Percentiles rank a stretch among this genome's conserved stretches.
These are phyloP conservation scores for Whalleya microplaca DNA, from an alignment of 2,329 filamentous ascomycete species.

Conservation along the genomic window DNA sequence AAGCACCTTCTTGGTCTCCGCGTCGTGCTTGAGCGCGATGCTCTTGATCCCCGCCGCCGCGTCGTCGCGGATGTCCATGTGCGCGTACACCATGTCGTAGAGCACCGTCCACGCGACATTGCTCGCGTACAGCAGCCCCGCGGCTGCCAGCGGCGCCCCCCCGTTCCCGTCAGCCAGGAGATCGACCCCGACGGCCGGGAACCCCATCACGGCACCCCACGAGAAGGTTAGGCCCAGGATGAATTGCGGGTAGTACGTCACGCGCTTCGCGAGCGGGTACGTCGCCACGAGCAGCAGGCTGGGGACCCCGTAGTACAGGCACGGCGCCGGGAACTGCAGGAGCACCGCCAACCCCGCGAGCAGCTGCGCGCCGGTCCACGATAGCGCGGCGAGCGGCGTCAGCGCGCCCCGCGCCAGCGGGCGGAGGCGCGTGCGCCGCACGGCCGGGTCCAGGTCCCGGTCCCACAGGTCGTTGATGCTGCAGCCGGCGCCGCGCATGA, in stretches of 20 bases:
- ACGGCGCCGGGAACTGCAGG: slow-evolving; percentile 77
- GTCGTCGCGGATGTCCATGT: slow-evolving; percentile 89
- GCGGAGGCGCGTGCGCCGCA: slow-evolving; percentile 73
- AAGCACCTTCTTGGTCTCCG: slow-evolving; percentile 76
- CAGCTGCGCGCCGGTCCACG: slow-evolving; percentile 76
- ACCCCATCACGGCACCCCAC: slow-evolving; percentile 88
- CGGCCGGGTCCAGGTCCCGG: slow-evolving; percentile 81
- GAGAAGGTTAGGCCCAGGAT: slow-evolving; percentile 85
- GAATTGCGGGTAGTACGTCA: slow-evolving; percentile 86
- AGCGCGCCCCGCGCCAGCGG: slow-evolving; percentile 82
- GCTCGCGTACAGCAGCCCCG: slow-evolving; percentile 72
- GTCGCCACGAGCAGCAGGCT: slow-evolving; percentile 72
- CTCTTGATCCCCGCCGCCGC: slow-evolving; percentile 86
- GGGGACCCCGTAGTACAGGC: slow-evolving; percentile 78
- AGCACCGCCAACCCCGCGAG: slow-evolving; percentile 74
- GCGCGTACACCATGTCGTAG: slow-evolving; percentile 93
- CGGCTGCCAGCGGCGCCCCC: slow-evolving; percentile 64
- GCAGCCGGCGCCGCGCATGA: slow-evolving; percentile 88
- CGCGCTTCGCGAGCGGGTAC: slow-evolving; percentile 83
- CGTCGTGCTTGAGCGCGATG: slow-evolving; percentile 79
- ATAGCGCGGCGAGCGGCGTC: slow-evolving; percentile 69
- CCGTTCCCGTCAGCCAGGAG: no score
- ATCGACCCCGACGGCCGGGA: slow-evolving; percentile 79
- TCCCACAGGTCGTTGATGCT: slow-evolving; percentile 93
- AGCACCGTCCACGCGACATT: slow-evolving; percentile 86